A percentile compares a stretch with the other conserved stretches of the same genome.
phyloP scores from a whole-genome alignment of 2,329 filamentous ascomycete species.

The Hypoxylon sp. region DNA sequence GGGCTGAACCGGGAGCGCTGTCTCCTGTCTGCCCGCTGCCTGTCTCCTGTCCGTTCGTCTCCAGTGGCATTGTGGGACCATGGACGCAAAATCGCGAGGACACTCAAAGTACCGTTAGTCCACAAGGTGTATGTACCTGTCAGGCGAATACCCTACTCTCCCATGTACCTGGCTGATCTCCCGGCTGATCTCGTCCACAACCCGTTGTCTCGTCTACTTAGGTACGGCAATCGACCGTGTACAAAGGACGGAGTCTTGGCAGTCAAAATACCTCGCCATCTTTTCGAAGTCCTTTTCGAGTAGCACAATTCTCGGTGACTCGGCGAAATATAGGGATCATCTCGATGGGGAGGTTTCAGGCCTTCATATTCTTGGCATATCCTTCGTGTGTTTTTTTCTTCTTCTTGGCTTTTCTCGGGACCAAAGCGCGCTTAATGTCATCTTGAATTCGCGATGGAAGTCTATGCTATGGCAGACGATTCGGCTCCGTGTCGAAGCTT shows the following conservation, averaged over 20 bases:
- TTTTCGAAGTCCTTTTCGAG: neutral
- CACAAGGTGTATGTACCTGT: too few relatives aligned
- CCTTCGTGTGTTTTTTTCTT: too few relatives aligned
- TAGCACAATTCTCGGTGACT: neutral
- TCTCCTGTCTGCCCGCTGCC: too few relatives aligned
- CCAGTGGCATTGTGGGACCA: neutral
- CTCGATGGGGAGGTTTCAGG: neutral
- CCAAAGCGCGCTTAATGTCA: neutral
- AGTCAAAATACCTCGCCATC: neutral
- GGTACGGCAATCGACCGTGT: neutral
- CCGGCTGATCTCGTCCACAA: neutral
- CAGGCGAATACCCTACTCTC: neutral
- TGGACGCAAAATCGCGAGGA: neutral
- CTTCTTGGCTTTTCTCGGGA: too few relatives aligned
- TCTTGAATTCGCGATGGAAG: neutral
- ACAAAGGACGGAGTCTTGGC: neutral
- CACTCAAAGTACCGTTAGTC: too few relatives aligned
- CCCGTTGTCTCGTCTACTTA: neutral
- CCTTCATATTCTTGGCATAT: neutral
- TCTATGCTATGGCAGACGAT: too few relatives aligned
- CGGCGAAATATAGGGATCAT: neutral
- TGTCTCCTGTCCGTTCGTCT: too few relatives aligned
- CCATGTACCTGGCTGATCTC: neutral
- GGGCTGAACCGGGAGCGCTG: neutral
- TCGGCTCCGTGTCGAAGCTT: neutral